Base-by-base conservation (phyloP, 2,329 filamentous ascomycete genomes). In the Penicillium oxalicum region DNA sequence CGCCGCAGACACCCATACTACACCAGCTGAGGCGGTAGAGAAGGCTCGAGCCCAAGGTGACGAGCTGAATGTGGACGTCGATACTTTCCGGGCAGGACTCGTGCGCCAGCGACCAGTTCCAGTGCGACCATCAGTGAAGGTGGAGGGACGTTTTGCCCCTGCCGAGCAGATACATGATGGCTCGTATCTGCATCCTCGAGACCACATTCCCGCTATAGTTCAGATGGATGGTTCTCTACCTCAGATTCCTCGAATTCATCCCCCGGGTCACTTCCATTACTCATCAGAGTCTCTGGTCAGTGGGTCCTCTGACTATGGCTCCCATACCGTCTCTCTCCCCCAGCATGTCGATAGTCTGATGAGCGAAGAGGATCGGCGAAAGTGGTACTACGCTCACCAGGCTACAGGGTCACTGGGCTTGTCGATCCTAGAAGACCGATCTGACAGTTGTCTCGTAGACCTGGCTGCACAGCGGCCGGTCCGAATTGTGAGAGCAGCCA, bases 51-150 rank as follows among this genome's bases (percentile, higher is more conserved):
- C 83, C 40, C 77, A 79, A 9, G 91, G 90, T 0, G 90, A 97
- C 62, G 91, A 95, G 56, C 79, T 96, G 48, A 95, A 95, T 58
- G 80, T 96, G 43, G 82, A 94, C 8, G 87, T 91, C 0, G 88
- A 95, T 65, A 90, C 88, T 0, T 96, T 96, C 72, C 78, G 79
- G 53, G 64, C 73, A 1, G 72, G 52, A 7, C 51, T 56, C 18
- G 61, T 66, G 18, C 53, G 71, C 63, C 59, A 76, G 70, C 61
- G 74, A 66, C 57, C 77, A 62, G 69, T 85, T 67, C 75, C 81
- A 68, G 74, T 95, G 24, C 81, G 86, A 57, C 91, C 91, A 0
- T 84, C 87, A 0, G 80, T 84, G 55, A 79, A 80, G 50, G 72
- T 95, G 34, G 86, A 91, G 59, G 89, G 89, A 49, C 83, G 84